Percentiles rank a stretch among this genome's conserved stretches.
phyloP scores from a whole-genome alignment of 75 land plant species.

The Cupressus sempervirens region DNA sequence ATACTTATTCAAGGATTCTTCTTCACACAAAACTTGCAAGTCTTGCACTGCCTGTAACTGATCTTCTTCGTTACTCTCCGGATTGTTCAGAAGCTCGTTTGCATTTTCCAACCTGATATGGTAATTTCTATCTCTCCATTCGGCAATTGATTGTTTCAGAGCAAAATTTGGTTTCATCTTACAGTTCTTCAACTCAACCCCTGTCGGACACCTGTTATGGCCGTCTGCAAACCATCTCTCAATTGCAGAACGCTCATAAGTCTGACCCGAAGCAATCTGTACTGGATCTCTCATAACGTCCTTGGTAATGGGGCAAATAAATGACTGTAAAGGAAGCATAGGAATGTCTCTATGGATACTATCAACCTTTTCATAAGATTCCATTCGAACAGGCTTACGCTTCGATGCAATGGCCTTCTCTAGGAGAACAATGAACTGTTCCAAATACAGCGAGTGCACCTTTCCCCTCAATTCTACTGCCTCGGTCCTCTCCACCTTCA shows the following conservation, averaged over 20 bases:
- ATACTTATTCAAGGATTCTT: slow-evolving; percentile 36
- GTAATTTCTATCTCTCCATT: slow-evolving; percentile 44
- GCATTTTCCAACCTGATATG: slow-evolving; percentile 31
- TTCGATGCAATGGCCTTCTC: slow-evolving; percentile 28
- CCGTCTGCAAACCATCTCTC: slow-evolving; percentile 44
- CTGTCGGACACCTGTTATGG: slow-evolving; percentile 38
- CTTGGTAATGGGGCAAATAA: slow-evolving; percentile 45
- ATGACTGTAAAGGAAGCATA: slow-evolving; percentile 31
- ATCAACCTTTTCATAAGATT: slow-evolving; percentile 4
- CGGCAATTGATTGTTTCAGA: slow-evolving; percentile 41
- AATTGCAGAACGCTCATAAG: slow-evolving; percentile 41
- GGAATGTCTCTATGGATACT: slow-evolving; percentile 19
- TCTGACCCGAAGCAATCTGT: slow-evolving; percentile 49
- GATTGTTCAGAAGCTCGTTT: slow-evolving; percentile 11
- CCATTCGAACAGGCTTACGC: slow-evolving; percentile 5
- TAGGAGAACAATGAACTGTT: slow-evolving; percentile 35
- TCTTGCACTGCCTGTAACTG: slow-evolving; percentile 27
- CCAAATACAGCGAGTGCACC: slow-evolving; percentile 28
- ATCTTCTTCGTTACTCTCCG: slow-evolving; percentile 7
- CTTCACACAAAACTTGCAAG: slow-evolving; percentile 34
- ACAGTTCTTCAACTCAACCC: slow-evolving; percentile 29
- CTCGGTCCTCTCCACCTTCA: slow-evolving; percentile 18
- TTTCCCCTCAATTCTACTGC: slow-evolving; percentile 24
- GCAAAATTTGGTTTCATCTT: slow-evolving; percentile 46
- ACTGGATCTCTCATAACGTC: slow-evolving; percentile 49